phyloP scores from a whole-genome alignment of 768 basidiomycete species.

The Tylopilus intermedius region DNA sequence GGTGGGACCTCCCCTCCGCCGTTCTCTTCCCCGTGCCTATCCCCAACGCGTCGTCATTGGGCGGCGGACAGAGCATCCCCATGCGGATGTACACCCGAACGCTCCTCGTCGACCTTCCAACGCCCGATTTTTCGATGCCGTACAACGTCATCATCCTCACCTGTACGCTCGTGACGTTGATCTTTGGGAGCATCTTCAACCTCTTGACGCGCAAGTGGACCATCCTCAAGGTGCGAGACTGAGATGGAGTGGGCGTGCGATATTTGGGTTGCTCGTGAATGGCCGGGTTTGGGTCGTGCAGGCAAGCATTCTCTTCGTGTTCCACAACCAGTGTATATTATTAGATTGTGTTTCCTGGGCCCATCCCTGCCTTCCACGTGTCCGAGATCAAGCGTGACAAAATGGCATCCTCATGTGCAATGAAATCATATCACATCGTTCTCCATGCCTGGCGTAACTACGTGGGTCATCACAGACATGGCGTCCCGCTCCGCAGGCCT shows the following conservation, averaged over 20 bases:
- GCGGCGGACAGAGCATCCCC: slow-evolving; percentile 10
- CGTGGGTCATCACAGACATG: too few relatives aligned
- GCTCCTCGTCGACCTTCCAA: slow-evolving; percentile 89
- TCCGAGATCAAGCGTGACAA: neutral
- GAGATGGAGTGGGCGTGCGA: neutral
- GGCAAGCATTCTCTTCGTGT: neutral
- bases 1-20: slow-evolving; percentile 89
- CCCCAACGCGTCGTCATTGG: neutral
- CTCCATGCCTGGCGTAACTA: too few relatives aligned
- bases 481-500: too few relatives aligned
- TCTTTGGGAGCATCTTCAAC: slow-evolving; percentile 93
- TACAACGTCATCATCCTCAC: slow-evolving; percentile 99
- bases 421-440: neutral
- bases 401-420: neutral
- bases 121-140: slow-evolving; percentile 98
- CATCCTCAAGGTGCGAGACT: slow-evolving; percentile 34
- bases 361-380: neutral
- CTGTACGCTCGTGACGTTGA: slow-evolving; percentile 83
- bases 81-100: slow-evolving; percentile 70
- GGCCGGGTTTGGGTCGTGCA: neutral
- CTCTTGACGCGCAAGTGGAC: slow-evolving; percentile 76
- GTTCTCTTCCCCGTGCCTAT: slow-evolving; percentile 48
- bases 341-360: neutral
- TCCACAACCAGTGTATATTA: too few relatives aligned
- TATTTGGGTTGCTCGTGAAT: too few relatives aligned